These are phyloP conservation scores for Carex pumila DNA, from an alignment of 176 grass and related monocot species.

Conservation along the genomic window DNA sequence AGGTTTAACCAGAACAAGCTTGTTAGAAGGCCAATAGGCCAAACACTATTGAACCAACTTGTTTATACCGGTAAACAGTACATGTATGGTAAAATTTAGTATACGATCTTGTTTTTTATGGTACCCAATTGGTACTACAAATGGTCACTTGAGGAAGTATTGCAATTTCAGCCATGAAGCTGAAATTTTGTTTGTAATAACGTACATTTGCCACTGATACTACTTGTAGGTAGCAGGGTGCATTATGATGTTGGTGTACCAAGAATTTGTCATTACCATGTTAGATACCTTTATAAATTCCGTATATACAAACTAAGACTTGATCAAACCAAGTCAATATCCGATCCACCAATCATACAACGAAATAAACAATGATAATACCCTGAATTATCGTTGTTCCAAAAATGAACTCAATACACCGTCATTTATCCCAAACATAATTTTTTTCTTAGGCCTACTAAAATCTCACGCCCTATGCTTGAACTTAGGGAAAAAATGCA, in stretches of 20 bases:
- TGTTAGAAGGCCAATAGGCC: background rate
- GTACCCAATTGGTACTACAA: background rate
- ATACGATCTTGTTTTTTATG: background rate
- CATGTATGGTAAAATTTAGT: background rate
- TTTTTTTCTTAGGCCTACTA: background rate
- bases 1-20: background rate
- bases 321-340: background rate
- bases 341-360: background rate
- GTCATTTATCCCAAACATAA: background rate
- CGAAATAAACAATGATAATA: background rate
- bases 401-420: background rate
- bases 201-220: background rate
- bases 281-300: background rate
- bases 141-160: background rate
- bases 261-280: background rate
- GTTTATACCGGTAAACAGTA: background rate
- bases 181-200: background rate
- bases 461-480: conserved; percentile 5
- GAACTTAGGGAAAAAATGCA: conserved; percentile 66
- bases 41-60: background rate
- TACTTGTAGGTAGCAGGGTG: background rate
- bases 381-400: background rate
- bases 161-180: background rate
- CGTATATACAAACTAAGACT: background rate
- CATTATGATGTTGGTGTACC: background rate